Percentiles rank a stretch among this genome's conserved stretches.
Evolutionary conservation across 768 basidiomycete genomes (phyloP).

Genomic region (Hygrocybe punicea): DNA sequence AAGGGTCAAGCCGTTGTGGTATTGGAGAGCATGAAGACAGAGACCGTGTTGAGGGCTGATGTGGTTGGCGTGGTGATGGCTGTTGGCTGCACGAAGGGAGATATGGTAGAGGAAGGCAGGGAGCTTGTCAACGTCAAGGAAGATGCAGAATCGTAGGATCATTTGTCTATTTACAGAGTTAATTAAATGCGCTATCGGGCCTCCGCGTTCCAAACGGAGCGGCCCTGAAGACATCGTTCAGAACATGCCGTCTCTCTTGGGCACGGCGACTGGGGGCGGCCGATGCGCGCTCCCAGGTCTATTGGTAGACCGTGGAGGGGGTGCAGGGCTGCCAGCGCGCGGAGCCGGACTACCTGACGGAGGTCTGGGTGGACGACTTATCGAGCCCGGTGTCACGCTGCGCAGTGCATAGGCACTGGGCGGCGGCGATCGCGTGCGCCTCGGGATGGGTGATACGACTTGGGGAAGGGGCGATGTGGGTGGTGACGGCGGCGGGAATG

Average conservation of each 20-base stretch:
- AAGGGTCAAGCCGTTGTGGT: slow-evolving; percentile 79
- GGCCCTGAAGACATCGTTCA: too few relatives aligned
- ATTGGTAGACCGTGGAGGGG: slow-evolving; percentile 63
- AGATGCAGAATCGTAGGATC: slow-evolving; percentile 16
- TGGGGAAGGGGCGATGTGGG: slow-evolving; percentile 23
- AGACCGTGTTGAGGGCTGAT: slow-evolving; percentile 78
- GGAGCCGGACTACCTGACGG: slow-evolving; percentile 24
- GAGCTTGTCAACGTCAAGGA: slow-evolving; percentile 70
- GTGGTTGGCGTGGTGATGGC: slow-evolving; percentile 64
- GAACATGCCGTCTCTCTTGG: slow-evolving; percentile 62
- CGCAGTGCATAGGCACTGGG: slow-evolving; percentile 26
- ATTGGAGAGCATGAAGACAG: slow-evolving; percentile 97
- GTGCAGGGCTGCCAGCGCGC: slow-evolving; percentile 46
- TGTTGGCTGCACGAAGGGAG: slow-evolving; percentile 76
- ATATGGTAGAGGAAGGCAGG: slow-evolving; percentile 87
- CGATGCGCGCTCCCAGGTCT: slow-evolving; percentile 58
- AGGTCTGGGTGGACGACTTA: slow-evolving; percentile 9
- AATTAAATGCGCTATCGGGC: background rate
- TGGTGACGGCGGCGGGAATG: slow-evolving; percentile 19
- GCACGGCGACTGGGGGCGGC: slow-evolving; percentile 50
- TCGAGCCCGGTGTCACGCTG: slow-evolving; percentile 2
- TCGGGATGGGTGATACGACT: slow-evolving; percentile 33
- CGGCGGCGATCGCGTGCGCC: slow-evolving; percentile 33
- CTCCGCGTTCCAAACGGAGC: too few relatives aligned
- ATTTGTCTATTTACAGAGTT: background rate